These are phyloP conservation scores for Ambrosia trifida DNA, from an alignment of 129 eudicot species.

Conservation along the genomic window DNA sequence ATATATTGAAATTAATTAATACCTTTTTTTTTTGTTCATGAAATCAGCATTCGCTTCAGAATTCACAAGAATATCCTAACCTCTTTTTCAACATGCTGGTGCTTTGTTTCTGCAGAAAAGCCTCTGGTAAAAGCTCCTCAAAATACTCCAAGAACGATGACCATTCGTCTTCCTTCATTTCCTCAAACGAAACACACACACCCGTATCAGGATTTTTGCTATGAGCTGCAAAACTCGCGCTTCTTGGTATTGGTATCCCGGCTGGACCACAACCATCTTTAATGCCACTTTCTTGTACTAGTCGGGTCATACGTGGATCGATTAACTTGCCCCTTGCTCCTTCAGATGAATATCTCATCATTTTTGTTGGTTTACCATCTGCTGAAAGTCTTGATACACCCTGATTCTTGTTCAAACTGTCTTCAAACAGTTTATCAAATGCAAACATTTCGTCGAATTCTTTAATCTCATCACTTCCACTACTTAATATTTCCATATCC, in stretches of 20 bases:
- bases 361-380: conserved; percentile 47
- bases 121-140: conserved; percentile 72
- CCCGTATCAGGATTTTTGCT: conserved; percentile 45
- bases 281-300: conserved; percentile 33
- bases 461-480: conserved; percentile 33
- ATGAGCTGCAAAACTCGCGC: conserved; percentile 56
- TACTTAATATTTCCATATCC: conserved; percentile 23
- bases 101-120: conserved; percentile 67
- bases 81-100: conserved; percentile 62
- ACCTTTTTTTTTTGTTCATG: conserved; percentile 32
- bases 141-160: conserved; percentile 63
- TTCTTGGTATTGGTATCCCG: conserved; percentile 45
- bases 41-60: conserved; percentile 43
- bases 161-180: conserved; percentile 80
- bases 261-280: conserved; percentile 22
- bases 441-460: conserved; percentile 47
- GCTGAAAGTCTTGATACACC: conserved; percentile 21
- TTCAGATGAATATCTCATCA: conserved; percentile 41
- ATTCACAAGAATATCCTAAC: conserved; percentile 85
- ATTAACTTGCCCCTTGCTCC: conserved; percentile 29
- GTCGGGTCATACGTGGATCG: conserved; percentile 27
- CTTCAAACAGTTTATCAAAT: conserved; percentile 51
- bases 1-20: conserved; percentile 25
- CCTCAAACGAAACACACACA: conserved; percentile 64
- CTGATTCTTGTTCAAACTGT: conserved; percentile 24